These are phyloP conservation scores for Clohesyomyces aquaticus DNA, from an alignment of 495 filamentous ascomycete species.

Conservation along the genomic window DNA sequence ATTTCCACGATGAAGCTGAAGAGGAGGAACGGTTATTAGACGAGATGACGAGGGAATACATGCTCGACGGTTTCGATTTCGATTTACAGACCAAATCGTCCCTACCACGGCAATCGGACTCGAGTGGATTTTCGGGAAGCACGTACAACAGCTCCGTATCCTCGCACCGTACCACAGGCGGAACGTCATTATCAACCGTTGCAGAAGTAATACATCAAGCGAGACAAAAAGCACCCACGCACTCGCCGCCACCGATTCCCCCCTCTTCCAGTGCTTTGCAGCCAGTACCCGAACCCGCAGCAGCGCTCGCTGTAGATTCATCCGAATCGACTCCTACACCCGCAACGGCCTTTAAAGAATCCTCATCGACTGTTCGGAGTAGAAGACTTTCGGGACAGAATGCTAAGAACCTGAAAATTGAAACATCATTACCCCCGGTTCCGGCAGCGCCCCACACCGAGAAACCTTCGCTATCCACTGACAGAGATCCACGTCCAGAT, in stretches of 20 bases:
- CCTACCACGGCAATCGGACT: slow-evolving; percentile 85
- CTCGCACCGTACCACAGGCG: slow-evolving; percentile 75
- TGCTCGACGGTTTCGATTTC: slow-evolving; percentile 86
- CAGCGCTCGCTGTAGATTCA: slow-evolving; percentile 20
- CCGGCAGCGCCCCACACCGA: slow-evolving; percentile 47
- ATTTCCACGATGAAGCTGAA: slow-evolving; percentile 74
- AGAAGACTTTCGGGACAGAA: slow-evolving; percentile 81
- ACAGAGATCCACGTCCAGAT: slow-evolving; percentile 50
- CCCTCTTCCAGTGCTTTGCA: slow-evolving; percentile 46
- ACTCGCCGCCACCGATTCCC: slow-evolving; percentile 52
- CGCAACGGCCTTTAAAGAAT: slow-evolving; percentile 49
- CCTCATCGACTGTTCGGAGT: slow-evolving; percentile 68
- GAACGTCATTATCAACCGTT: slow-evolving; percentile 74
- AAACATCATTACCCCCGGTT: slow-evolving; percentile 63
- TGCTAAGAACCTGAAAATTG: slow-evolving; percentile 83
- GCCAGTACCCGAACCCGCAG: slow-evolving; percentile 30
- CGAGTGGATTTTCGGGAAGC: slow-evolving; percentile 78
- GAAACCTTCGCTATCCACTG: slow-evolving; percentile 47
- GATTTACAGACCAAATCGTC: slow-evolving; percentile 71
- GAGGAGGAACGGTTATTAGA: slow-evolving; percentile 91
- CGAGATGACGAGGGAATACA: slow-evolving; percentile 86
- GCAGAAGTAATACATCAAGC: slow-evolving; percentile 59
- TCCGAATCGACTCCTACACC: slow-evolving; percentile 29
- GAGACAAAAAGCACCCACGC: slow-evolving; percentile 40
- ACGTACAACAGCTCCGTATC: slow-evolving; percentile 87